Evolutionary conservation across 768 basidiomycete species (phyloP), one percentile per base, ranked within the genome.

Genomic region (Boletus rubropictus): DNA sequence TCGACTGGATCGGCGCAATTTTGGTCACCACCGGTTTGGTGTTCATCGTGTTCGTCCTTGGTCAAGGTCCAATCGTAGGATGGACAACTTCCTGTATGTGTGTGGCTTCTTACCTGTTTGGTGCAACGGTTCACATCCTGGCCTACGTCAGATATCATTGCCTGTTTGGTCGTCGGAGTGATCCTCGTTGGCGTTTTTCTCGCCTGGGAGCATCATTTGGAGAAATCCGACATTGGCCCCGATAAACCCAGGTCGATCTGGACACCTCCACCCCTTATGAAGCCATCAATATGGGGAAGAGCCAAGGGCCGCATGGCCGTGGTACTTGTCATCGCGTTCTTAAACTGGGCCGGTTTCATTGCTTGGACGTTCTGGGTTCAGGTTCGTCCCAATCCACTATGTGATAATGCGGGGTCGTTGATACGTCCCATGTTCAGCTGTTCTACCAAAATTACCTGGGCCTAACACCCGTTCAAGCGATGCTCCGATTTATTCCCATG

Each of bases 1-100:
- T 91, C 0, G 90, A 93, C 50, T 90, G 87, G 86, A 63, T 86
- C 17, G 90, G 90, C 3, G 84, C 83, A 0, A 62, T 74, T 14
- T 62, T 91, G 12, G 66, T 80, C 44, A 88, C 86, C 0, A 61
- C 69, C 1, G 87, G 85, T 0, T 67, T 91, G 27, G 76, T 84
- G 1, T 65, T 91, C 0, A 72, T 92, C 51, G 73, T 84, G 7
- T 91, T 89, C 55, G 81, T 82, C 0, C 74, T 93, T 4, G 79
- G 82, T 39, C 78, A 86, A 52, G 86, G 80, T 6, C 73, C 73
- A n/a, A 66, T 72, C 15, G 83, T 80, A 4, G 76, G 78, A 8
- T 90, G 86, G 86, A 66, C 61, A 9, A 82, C 82, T 4, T 54
- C 69, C 5, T 79, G 80, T 82, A 12, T 14, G 52, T 48, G 78